Conservation (phyloP, 116 monocot species). For the Cymodocea nodosa region DNA sequence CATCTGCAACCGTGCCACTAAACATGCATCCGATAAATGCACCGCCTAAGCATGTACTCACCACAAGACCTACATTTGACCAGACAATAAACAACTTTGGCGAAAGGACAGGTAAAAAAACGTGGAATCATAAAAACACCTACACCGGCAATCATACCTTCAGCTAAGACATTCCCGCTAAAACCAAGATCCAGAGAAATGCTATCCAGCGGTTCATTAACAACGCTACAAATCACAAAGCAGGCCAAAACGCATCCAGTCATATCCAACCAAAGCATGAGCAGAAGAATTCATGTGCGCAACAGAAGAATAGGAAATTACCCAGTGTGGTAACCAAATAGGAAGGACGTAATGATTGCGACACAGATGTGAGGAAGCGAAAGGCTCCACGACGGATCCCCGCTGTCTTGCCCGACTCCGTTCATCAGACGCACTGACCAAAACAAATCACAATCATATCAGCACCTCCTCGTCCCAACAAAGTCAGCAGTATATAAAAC, state of each 20-base stretch:
- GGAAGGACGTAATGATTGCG: constrained; percentile 81
- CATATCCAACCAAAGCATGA: no score
- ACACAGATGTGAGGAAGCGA: constrained; percentile 83
- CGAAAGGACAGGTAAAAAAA: background rate
- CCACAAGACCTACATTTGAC: constrained; percentile 67
- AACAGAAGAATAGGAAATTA: constrained; percentile 10
- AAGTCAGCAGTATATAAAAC: background rate
- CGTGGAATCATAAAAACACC: no score
- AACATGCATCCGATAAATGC: constrained; percentile 84
- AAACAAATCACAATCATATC: background rate
- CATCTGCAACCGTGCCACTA: constrained; percentile 93
- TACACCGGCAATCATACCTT: constrained; percentile 44
- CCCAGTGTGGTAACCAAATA: constrained; percentile 94
- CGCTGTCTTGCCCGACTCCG: constrained; percentile 21
- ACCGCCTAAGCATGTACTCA: constrained; percentile 89
- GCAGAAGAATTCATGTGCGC: no score
- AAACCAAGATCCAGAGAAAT: constrained; percentile 88
- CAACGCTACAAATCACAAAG: constrained; percentile 41
- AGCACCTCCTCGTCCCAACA: background rate
- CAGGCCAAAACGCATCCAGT: no score
- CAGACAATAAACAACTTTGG: background rate
- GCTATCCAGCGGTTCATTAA: constrained; percentile 91
- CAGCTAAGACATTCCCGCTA: constrained; percentile 70
- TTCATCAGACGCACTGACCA: constrained; percentile 22
- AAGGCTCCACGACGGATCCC: constrained; percentile 52